phyloP scores from a whole-genome alignment of 352 stramenopile species.

The Globisporangium canariense region DNA sequence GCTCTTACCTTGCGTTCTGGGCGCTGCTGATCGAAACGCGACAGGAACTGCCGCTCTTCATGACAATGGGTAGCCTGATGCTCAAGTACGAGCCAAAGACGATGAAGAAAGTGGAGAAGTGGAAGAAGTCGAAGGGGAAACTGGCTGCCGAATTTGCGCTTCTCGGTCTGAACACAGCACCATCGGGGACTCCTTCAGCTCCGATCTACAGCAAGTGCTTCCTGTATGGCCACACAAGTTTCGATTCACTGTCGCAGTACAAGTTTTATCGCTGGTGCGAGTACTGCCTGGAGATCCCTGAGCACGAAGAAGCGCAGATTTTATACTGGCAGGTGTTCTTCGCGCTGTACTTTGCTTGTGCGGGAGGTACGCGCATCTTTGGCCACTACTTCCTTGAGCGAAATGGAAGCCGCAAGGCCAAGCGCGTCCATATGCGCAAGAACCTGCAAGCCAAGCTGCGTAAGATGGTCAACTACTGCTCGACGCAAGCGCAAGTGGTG shows the following conservation, averaged over 20 bases:
- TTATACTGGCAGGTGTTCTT: constrained; percentile 77
- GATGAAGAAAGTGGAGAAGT: constrained; percentile 79
- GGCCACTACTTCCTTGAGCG: constrained; percentile 64
- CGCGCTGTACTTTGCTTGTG: constrained; percentile 61
- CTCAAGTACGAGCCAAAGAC: constrained; percentile 74
- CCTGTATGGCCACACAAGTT: constrained; percentile 43
- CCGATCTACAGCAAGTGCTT: constrained; percentile 21
- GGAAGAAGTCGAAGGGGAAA: constrained; percentile 61
- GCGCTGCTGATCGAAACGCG: constrained; percentile 67
- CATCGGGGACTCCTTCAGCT: constrained; percentile 12
- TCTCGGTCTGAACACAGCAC: constrained; percentile 26
- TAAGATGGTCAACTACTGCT: constrained; percentile 57
- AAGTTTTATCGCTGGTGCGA: constrained; percentile 71
- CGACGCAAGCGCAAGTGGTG: constrained; percentile 57
- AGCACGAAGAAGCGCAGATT: constrained; percentile 45
- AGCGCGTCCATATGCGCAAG: constrained; percentile 45
- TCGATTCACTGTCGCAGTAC: constrained; percentile 60
- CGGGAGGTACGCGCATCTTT: constrained; percentile 45
- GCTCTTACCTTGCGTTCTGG: constrained; percentile 66
- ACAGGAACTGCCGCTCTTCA: constrained; percentile 68
- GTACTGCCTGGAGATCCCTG: constrained; percentile 55
- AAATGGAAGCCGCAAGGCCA: constrained; percentile 24
- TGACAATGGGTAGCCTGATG: constrained; percentile 60
- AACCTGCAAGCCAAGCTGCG: constrained; percentile 54
- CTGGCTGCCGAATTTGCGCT: constrained; percentile 40